phyloP scores from a whole-genome alignment of 1,139 yeast species.

The Magnusiomyces paraingens region DNA sequence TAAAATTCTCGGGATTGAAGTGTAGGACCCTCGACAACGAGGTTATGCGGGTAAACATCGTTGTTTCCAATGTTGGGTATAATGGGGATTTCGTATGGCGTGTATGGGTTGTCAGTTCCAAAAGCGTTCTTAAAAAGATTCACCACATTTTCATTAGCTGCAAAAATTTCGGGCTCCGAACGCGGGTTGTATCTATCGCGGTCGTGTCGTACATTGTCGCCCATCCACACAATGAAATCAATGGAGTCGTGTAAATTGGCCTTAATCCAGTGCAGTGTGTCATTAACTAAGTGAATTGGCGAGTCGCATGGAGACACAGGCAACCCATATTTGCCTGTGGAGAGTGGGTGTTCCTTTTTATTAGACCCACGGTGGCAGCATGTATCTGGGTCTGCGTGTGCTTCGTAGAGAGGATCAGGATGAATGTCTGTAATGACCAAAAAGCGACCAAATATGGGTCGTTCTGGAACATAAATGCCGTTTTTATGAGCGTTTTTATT shows the following conservation, averaged over 20 bases:
- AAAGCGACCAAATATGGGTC: constrained; percentile 58
- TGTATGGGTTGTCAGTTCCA: constrained; percentile 38
- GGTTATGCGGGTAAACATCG: constrained; percentile 83
- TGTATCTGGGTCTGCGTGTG: constrained; percentile 44
- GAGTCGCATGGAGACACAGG: constrained; percentile 43
- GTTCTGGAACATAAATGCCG: not conserved
- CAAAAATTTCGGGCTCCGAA: constrained; percentile 61
- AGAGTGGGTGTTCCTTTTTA: constrained; percentile 18
- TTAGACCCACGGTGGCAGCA: constrained; percentile 53
- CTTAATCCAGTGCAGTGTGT: constrained; percentile 61
- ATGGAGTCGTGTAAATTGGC: constrained; percentile 62
- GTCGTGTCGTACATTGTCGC: constrained; percentile 83
- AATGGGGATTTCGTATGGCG: constrained; percentile 38
- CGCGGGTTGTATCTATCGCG: constrained; percentile 69
- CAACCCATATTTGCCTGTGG: constrained; percentile 17
- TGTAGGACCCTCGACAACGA: constrained; percentile 80
- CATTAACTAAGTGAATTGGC: constrained; percentile 54
- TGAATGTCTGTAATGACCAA: constrained; percentile 82
- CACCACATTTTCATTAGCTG: constrained; percentile 59
- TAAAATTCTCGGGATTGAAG: constrained; percentile 71
- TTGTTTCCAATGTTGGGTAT: constrained; percentile 78
- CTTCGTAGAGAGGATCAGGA: constrained; percentile 66
- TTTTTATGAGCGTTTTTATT: not conserved
- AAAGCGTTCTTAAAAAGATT: constrained; percentile 48
- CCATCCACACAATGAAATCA: constrained; percentile 86